Evolutionary conservation across 164 flowering plant genomes (phyloP), one percentile per base, ranked within the genome.

Genomic region (Macadamia tetraphylla): DNA sequence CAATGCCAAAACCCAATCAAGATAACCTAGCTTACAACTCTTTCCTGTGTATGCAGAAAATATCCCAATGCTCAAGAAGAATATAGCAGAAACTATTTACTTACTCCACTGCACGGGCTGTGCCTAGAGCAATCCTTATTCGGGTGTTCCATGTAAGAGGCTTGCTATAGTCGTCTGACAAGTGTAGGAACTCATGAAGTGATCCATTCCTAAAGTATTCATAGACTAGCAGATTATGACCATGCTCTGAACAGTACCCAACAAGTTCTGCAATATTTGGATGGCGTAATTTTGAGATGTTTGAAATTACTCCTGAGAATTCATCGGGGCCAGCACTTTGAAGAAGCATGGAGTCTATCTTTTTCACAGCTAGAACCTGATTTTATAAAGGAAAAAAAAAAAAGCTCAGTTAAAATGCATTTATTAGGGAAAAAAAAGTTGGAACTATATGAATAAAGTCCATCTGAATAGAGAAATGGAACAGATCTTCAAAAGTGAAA

Each of bases 81-180:
- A 35, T 35, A 35, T 35, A 35, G 40, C 40, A 35, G 40, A 35
- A 35, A 35, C 3, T 35, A 46, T 46, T 46, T 62, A 85, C 99
- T 88, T 88, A 95, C 99, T 95, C 99, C 63, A 95, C 69, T 58
- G 96, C 98, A 61, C 98, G 86, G 64, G 99, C 99, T 60, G 89
- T 84, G 18, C 99, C 99, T 73, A 95, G 71, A 76, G 99, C 94
- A 83, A 95, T 90, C 83, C 88, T 92, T 68, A 95, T 92, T 5
- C 99, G 92, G 58, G 84, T 74, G 67, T 84, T 90, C 99, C 99
- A 95, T 31, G 81, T 85, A 77, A 95, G 69, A 35, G 99, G 91
- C 70, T 86, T 88, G 81, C 76, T 87, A 67, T 79, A 77, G 65
- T 89, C 98, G 65, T 92, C 98, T 17, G 86, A 75, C 18, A 89